Evolutionary conservation across 805 yeast genomes (phyloP).

Genomic region (Wickerhamiella sergipiensis): DNA sequence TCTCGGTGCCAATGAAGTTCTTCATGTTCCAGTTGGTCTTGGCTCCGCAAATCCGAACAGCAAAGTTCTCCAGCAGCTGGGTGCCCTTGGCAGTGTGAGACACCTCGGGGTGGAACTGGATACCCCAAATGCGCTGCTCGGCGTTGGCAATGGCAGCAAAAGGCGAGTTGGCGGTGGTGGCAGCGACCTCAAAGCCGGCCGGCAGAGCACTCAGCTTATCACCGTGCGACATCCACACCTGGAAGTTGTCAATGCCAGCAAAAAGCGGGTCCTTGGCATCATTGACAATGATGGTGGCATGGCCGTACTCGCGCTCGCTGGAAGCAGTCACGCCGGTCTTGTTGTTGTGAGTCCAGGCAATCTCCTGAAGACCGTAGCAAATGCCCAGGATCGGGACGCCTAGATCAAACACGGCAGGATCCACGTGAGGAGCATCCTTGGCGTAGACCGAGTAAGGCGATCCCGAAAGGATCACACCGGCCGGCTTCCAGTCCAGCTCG

Average conservation of each 20-base stretch:
- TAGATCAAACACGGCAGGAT: slow-evolving; percentile 79
- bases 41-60: slow-evolving; percentile 79
- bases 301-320: slow-evolving; percentile 96
- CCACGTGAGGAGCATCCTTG: slow-evolving; percentile 93
- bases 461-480: slow-evolving; percentile 91
- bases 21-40: slow-evolving; percentile 93
- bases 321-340: slow-evolving; percentile 82
- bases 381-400: slow-evolving; percentile 92
- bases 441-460: slow-evolving; percentile 97
- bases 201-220: slow-evolving; percentile 90
- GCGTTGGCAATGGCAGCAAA: slow-evolving; percentile 82
- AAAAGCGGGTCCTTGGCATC: slow-evolving; percentile 60
- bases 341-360: slow-evolving; percentile 88
- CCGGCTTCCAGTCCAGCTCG: slow-evolving; percentile 87
- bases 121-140: slow-evolving; percentile 67
- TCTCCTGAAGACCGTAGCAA: slow-evolving; percentile 98
- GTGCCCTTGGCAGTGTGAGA: slow-evolving; percentile 92
- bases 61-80: slow-evolving; percentile 76
- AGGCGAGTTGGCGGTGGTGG: slow-evolving; percentile 89
- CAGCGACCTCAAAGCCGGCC: slow-evolving; percentile 74
- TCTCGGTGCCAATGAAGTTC: slow-evolving; percentile 94
- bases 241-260: slow-evolving; percentile 81
- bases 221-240: slow-evolving; percentile 99
- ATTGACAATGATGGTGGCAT: slow-evolving; percentile 71
- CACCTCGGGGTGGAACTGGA: slow-evolving; percentile 98